Evolutionary conservation across 2,329 filamentous ascomycete species (phyloP).

Genomic region (Pseudogymnoascus sp.): DNA sequence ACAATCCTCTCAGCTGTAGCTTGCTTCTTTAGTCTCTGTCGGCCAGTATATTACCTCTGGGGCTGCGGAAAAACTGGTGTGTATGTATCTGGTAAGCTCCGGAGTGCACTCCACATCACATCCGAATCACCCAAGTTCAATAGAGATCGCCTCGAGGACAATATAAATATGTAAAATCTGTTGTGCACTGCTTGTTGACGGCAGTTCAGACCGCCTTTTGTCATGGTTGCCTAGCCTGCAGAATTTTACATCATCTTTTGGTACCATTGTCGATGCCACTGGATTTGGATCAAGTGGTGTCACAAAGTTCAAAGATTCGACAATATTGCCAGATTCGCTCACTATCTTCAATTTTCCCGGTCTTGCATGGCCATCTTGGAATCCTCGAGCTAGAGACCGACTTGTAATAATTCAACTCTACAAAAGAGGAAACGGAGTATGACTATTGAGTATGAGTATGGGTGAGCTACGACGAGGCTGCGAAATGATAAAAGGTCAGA

Average conservation of each 20-base stretch:
- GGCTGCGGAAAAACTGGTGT: background rate
- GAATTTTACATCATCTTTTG: background rate
- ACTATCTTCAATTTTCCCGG: background rate
- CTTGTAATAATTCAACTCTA: background rate
- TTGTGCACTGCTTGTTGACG: background rate
- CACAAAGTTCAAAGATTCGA: background rate
- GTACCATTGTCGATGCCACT: background rate
- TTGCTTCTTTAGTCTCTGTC: background rate
- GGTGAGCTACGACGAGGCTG: background rate
- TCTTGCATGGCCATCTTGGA: background rate
- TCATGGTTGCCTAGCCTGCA: background rate
- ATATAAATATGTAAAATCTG: background rate
- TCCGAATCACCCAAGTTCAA: background rate
- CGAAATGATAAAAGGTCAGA: background rate
- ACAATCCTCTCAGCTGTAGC: background rate
- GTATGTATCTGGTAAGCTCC: background rate
- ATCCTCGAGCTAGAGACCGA: too few species aligned
- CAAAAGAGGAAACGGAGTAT: background rate
- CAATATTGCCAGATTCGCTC: background rate
- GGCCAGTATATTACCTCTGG: background rate
- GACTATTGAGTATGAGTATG: background rate
- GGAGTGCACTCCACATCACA: background rate
- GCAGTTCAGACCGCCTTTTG: slow-evolving; percentile 1
- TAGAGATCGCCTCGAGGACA: background rate
- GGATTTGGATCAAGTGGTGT: background rate